Conservation (phyloP, 768 basidiomycete genomes). For the Calvatia gigantea region DNA sequence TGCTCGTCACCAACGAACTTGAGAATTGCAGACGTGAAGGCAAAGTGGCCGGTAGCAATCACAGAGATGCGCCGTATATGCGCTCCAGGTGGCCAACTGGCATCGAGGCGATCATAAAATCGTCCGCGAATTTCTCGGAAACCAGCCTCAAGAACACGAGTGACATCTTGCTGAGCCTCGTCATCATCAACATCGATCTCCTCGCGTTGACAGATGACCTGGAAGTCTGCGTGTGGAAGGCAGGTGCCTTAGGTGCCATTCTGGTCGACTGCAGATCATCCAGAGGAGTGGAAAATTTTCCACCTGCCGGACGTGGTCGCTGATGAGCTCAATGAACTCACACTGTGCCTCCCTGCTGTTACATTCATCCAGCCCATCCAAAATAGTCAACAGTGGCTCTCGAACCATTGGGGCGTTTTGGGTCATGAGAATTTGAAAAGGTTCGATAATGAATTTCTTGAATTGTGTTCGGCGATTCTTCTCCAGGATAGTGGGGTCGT, state of each 20-base stretch:
- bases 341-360: too few relatives aligned
- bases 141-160: not conserved
- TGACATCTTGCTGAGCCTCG: not conserved
- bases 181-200: not conserved
- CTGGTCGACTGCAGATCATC: not conserved
- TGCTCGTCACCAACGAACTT: not conserved
- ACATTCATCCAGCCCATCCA: too few relatives aligned
- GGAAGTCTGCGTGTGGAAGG: not conserved
- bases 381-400: not conserved
- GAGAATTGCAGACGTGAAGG: not conserved
- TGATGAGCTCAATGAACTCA: too few relatives aligned
- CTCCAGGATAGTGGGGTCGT: too few relatives aligned
- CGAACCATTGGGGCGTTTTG: not conserved
- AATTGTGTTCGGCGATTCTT: not conserved
- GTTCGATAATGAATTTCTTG: not conserved
- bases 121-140: not conserved
- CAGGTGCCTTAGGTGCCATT: not conserved
- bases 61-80: not conserved
- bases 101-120: not conserved
- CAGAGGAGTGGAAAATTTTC: not conserved
- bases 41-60: not conserved
- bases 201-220: not conserved
- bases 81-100: not conserved
- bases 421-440: not conserved
- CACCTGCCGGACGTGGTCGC: too few relatives aligned